Base-by-base conservation (phyloP, 441 rosid species). In the Eruca vesicaria region DNA sequence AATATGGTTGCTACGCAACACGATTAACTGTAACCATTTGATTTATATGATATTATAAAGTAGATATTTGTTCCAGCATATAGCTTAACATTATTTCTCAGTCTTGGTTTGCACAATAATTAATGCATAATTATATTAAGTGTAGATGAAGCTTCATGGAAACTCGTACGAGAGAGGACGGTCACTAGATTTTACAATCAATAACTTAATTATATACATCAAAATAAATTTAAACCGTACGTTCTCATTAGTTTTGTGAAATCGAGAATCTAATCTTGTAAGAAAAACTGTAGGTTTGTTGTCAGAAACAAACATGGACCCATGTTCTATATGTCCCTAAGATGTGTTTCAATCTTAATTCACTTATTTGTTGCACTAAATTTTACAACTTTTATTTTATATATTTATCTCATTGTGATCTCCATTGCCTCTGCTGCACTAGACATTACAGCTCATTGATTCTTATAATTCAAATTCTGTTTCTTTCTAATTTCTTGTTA, bases 361-460 rank as follows among this genome's bases (percentile, higher is more conserved):
- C 63, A 63, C 77, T 63, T 69, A 79, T 63, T 69, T 77, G 83
- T 83, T 72, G 32, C 71, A 18, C 57, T 29, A 18, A 68, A 69
- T 65, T 50, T 43, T 26, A 73, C 20, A 31, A 23, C 2, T 14
- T 36, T 19, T 0, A 36, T 72, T 78, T 28, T 64, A 53, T 32
- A 66, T 82, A 41, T 79, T 66, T 12, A 63, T 48, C 11, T 74
- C 57, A 43, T 56, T 79, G 36, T 80, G 71, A 73, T 67, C 72
- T 62, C 53, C 74, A 62, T 36, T 86, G 91, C 84, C 82, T 28
- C 83, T 77, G 52, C 60, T 73, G 72, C 28, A 26, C 38, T 50
- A 28, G 79, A 87, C 93, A 90, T 67, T 68, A 79, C 91, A 86
- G 89, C 89, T 82, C 84, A 82, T 56, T 69, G 57, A 32, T 36